Base-by-base conservation (phyloP, 1,139 yeast species). In the Nakaseomyces sp. region DNA sequence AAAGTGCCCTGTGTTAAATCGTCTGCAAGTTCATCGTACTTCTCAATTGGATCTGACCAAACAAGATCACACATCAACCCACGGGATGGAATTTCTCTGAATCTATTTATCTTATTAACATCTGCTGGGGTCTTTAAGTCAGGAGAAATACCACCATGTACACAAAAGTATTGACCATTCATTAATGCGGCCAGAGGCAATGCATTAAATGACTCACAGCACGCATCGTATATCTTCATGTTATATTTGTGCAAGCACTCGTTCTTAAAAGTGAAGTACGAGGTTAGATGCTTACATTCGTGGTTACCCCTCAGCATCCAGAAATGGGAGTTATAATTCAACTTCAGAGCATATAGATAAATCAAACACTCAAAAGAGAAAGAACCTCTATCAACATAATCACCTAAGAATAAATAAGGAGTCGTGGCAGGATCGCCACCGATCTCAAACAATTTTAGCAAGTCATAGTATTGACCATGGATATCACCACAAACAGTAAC, bases 71-170 rank as follows among this genome's bases (percentile, higher is more conserved):
- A 89, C 91, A 88, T 86, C 46, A 91, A 66, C 0, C 98, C 98
- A 50, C 81, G 77, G 3, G 96, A 84, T 7, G 98, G 98, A 28
- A 96, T 96, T 60, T 89, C 95, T 50, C 84, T 73, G 68, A 89
- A 91, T 50, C 98, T 73, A 64, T 89, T 79, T 36, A 91, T 68
- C 42, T 68, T 71, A 30, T 74, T 71, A 40, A 91, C 67, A 60
- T 89, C 96, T 44, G 80, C 81, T 42, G 87, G 70, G 2, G 81
- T 69, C 48, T 72, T 75, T 51, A 89, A 68, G 45, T 87, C 94
- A 3, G 96, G 96, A 12, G 95, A 85, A 18, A 89, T 71, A n/a
- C 97, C 97, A 44, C 97, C 98, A 63, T 89, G 98, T 42, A 89
- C 95, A 66, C 98, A 91, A 63, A 91, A 82, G 56, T 91, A 89